Evolutionary conservation across 345 rosid genomes (phyloP).

Genomic region (Citrus unshiu): DNA sequence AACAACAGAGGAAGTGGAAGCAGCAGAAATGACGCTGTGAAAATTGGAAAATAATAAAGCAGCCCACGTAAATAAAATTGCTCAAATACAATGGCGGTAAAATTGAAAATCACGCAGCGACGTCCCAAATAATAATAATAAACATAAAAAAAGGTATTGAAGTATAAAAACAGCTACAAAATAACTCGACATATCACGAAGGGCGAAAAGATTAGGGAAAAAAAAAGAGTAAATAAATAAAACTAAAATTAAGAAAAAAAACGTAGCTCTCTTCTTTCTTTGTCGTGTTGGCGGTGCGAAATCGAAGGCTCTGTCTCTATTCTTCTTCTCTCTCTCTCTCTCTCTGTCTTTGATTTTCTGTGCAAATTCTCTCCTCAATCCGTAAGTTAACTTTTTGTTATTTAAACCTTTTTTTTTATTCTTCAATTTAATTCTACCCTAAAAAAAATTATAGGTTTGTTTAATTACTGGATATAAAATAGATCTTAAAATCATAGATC

Average conservation of each 20-base stretch:
- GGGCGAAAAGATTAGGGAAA: not conserved
- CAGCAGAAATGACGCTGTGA: not conserved
- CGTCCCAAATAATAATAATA: not conserved
- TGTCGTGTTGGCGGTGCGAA: slow-evolving; percentile 36
- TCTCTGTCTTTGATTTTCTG: slow-evolving; percentile 12
- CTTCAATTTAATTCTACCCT: not conserved
- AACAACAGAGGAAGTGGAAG: not conserved
- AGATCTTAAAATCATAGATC: slow-evolving; percentile 44
- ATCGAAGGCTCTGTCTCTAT: slow-evolving; percentile 15
- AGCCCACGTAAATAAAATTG: not conserved
- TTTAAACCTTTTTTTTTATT: not conserved
- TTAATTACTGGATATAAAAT: slow-evolving; percentile 17
- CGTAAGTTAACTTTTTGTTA: slow-evolving; percentile 29
- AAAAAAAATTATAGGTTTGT: not conserved
- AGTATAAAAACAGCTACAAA: not conserved
- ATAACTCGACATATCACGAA: not conserved
- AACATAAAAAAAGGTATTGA: not conserved
- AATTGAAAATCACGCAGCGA: not conserved
- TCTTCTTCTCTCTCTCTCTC: not conserved
- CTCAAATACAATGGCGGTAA: slow-evolving; percentile 8
- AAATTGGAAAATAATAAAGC: not conserved
- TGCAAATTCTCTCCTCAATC: slow-evolving; percentile 23
- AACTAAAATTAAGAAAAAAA: slow-evolving; percentile 3
- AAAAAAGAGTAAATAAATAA: not conserved
- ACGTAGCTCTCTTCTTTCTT: slow-evolving; percentile 15